Conservation (phyloP, 495 filamentous ascomycete genomes). For the Jackrogersella multiformis region DNA sequence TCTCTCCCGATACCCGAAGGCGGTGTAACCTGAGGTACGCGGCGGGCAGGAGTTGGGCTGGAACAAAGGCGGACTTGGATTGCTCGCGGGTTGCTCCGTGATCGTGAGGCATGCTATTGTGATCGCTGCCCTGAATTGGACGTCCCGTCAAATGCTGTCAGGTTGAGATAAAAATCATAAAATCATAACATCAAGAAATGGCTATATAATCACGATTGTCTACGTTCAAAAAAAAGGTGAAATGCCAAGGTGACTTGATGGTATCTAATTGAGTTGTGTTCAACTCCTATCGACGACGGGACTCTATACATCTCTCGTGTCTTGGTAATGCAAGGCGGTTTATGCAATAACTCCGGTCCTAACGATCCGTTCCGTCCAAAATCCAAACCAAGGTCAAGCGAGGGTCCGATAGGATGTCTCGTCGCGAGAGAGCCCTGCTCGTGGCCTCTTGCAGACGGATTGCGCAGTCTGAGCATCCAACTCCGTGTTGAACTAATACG, state of each 20-base stretch:
- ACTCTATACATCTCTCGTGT: conserved; percentile 33
- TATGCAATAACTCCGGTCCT: conserved; percentile 45
- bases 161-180: background rate
- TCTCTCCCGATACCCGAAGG: background rate
- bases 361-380: conserved; percentile 22
- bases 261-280: conserved; percentile 44
- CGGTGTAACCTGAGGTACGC: background rate
- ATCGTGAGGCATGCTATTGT: background rate
- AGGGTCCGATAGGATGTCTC: conserved; percentile 28
- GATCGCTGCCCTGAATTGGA: background rate
- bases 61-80: background rate
- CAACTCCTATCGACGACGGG: conserved; percentile 25
- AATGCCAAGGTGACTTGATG: conserved; percentile 35
- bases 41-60: background rate
- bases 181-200: conserved; percentile 5
- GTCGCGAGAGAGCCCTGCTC: conserved; percentile 18
- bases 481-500: conserved; percentile 33
- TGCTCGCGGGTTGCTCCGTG: background rate
- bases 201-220: conserved; percentile 3
- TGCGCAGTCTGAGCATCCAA: conserved; percentile 38
- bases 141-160: background rate
- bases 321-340: conserved; percentile 38
- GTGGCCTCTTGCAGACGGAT: conserved; percentile 11
- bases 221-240: conserved; percentile 12
- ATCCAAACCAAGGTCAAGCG: conserved; percentile 35